Percentiles rank a stretch among this genome's conserved stretches.
phyloP scores from a whole-genome alignment of 1,139 yeast species.

The Pichia kudriavzevii region DNA sequence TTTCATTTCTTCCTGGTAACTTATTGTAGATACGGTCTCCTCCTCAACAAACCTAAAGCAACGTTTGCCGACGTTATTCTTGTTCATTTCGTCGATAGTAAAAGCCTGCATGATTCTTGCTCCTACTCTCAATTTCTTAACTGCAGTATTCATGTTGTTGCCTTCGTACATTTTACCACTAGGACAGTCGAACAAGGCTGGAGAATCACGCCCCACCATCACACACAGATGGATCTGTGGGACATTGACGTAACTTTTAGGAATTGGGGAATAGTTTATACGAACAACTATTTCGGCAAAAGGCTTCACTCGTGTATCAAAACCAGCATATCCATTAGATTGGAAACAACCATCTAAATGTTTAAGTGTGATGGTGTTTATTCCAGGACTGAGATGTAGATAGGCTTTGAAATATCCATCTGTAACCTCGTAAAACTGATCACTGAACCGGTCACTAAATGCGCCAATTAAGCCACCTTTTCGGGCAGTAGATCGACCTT shows the following conservation, averaged over 20 bases:
- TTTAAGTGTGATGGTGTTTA: slow-evolving; percentile 35
- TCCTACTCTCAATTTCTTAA: slow-evolving; percentile 71
- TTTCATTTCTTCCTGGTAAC: slow-evolving; percentile 33
- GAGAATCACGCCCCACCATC: slow-evolving; percentile 71
- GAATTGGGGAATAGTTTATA: slow-evolving; percentile 51
- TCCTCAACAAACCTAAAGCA: slow-evolving; percentile 78
- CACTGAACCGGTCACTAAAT: slow-evolving; percentile 49
- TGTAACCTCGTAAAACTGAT: slow-evolving; percentile 64
- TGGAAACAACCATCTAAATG: slow-evolving; percentile 23
- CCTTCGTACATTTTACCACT: slow-evolving; percentile 49
- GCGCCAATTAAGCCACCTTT: slow-evolving; percentile 35
- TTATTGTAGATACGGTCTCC: slow-evolving; percentile 40
- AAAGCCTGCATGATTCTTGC: slow-evolving; percentile 90
- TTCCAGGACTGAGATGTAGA: slow-evolving; percentile 49
- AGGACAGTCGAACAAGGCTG: slow-evolving; percentile 68
- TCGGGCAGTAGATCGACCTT: slow-evolving; percentile 32
- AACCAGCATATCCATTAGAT: slow-evolving; percentile 25
- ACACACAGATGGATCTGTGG: slow-evolving; percentile 80
- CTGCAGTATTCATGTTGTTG: slow-evolving; percentile 67
- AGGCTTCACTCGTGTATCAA: slow-evolving; percentile 25
- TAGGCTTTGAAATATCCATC: slow-evolving; percentile 72
- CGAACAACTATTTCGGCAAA: slow-evolving; percentile 27
- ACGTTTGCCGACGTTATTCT: slow-evolving; percentile 72
- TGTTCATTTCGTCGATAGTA: slow-evolving; percentile 85
- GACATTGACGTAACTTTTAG: slow-evolving; percentile 35